Percentiles rank a stretch among this genome's conserved stretches.
Conservation (phyloP, 2,329 filamentous ascomycete genomes). For the Verticillium zaregamsianum region DNA sequence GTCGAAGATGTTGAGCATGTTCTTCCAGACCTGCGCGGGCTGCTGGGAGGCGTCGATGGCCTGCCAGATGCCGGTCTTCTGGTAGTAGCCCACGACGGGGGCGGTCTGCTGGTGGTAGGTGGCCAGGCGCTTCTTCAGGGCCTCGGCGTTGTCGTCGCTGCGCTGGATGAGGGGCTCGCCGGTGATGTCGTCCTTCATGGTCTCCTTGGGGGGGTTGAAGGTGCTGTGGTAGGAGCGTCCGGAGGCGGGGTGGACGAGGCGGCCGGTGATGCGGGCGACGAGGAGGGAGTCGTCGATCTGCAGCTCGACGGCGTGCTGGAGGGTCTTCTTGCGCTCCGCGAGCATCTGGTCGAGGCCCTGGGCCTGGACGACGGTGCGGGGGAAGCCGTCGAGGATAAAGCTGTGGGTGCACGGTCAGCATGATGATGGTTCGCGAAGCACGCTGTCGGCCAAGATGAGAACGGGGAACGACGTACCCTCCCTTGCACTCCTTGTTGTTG, state of each 20-base stretch:
- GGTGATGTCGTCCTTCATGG: constrained; percentile 95
- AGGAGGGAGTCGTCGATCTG: constrained; percentile 94
- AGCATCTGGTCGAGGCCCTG: constrained; percentile 95
- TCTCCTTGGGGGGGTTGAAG: constrained; percentile 94
- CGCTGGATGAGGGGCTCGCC: constrained; percentile 96
- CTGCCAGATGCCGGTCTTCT: constrained; percentile 95
- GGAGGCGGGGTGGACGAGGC: constrained; percentile 90
- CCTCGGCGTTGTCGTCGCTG: constrained; percentile 93
- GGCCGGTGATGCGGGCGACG: constrained; percentile 93
- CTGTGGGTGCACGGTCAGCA: constrained; percentile 37
- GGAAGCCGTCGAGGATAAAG: constrained; percentile 99
- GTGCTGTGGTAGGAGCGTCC: constrained; percentile 97
- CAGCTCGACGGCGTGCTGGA: constrained; percentile 94
- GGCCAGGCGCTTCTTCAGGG: constrained; percentile 86
- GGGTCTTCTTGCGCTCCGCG: constrained; percentile 67
- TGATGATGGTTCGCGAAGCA: constrained; percentile 1
- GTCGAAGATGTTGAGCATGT: constrained; percentile 79
- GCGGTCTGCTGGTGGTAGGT: constrained; percentile 94
- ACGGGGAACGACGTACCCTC: constrained; percentile 61
- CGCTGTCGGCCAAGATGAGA: background rate
- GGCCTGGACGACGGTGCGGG: constrained; percentile 91
- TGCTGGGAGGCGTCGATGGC: constrained; percentile 94
- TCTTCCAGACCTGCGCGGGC: constrained; percentile 93
- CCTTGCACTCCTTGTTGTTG: constrained; percentile 91
- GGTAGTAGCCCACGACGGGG: constrained; percentile 94